Evolutionary conservation across 2,329 filamentous ascomycete species (phyloP), one percentile per base, ranked within the genome.

Genomic region (Cytospora piceae): DNA sequence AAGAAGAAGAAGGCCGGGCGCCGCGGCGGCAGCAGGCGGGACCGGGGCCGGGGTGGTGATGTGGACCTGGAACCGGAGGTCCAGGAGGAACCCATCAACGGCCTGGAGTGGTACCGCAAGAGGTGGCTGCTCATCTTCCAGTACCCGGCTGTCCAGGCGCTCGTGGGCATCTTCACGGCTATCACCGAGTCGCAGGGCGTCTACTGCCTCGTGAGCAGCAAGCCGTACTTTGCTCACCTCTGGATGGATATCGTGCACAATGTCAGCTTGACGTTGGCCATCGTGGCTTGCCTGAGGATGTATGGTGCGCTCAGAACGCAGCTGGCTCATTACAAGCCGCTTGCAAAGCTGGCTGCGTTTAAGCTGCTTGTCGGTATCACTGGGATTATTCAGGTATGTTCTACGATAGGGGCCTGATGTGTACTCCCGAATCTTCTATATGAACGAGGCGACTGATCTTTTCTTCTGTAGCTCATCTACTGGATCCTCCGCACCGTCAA

Each of bases 121-220:
- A 64, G 70, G 46, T 80, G 75, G 74, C 67, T 77, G 61, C 65
- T 69, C 14, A 72, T 80, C 46, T 77, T 81, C 52, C 80, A 82
- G 69, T 81, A 79, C 53, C 76, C 79, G 0, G 69, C 75, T 31
- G 64, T 78, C 29, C 67, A 72, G 37, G 49, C 76, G n/a, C 24
- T 72, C 4, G 81, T 74, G 79, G 84, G 68, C 79, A 86, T 74
- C 34, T 55, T 73, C 34, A 72, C 72, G n/a, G 71, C 70, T 53
- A 70, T 75, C 61, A 74, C 74, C 3, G 69, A 77, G 53, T 72
- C 69, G 0, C 69, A 68, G 0, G 70, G 71, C 5, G 70, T 72
- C 17, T 77, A 73, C 68, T 77, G 76, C 66, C 71, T 74, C 22
- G 73, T 68, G 5, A 71, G 71, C 17, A 72, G 69, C 37, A 71